Evolutionary conservation across 148 eudicot species (phyloP), one percentile per base, ranked within the genome.

Genomic region (Diospyros kaki): DNA sequence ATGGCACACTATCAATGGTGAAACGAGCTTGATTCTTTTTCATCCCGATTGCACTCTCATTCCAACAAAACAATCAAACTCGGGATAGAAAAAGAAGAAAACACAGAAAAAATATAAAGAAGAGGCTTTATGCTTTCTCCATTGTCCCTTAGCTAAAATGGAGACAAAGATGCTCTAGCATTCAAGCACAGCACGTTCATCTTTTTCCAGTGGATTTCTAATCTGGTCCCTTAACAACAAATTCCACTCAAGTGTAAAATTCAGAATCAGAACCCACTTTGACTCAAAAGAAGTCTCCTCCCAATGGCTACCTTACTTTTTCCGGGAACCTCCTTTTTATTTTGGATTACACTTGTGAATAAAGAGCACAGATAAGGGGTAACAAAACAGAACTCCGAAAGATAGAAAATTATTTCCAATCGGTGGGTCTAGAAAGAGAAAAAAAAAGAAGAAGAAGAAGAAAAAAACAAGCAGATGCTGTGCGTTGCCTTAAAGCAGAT

Each of bases 401-500:
- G 75, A 70, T 73, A 67, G 64, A 76, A 80, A 87, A 89, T 84
- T 79, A 80, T 85, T 87, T 88, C 61, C 28, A 28, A 81, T 80
- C 85, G 80, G 70, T 85, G 81, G 78, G 78, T 69, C 78, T 76
- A 82, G 71, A 73, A 71, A 82, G 84, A 82, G 73, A 77, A 72
- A 28, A 28, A 28, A 28, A 28, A 28, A 28, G 28, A 28, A 28
- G 28, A 28, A 28, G 28, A 28, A 28, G 28, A 28, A 28, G 28
- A 28, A 28, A 28, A 28, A 28, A 28, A 28, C 28, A 28, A 28
- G 28, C 63, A 81, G 90, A 85, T 88, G 89, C 91, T 83, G 61
- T 83, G 89, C 90, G 81, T 90, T 82, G 69, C 71, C 58, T 81
- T 77, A 83, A 89, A 89, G 91, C 87, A 83, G 79, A 76, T 70